Evolutionary conservation across 371 early-diverging fungal species (phyloP).

Genomic region (Haplosporangium sp.): DNA sequence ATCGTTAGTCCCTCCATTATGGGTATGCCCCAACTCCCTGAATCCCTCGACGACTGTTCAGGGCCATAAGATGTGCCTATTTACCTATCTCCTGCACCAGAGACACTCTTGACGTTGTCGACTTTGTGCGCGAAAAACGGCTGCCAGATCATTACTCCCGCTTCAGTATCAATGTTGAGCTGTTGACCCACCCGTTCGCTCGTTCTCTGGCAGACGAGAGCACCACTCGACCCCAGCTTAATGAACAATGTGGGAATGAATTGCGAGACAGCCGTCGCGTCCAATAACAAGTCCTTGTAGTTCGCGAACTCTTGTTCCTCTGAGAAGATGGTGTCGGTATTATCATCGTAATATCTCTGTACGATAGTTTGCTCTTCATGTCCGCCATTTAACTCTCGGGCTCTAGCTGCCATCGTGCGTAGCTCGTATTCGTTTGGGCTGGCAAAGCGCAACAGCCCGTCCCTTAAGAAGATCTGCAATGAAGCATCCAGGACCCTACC

Average conservation of each 20-base stretch:
- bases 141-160: conserved; percentile 8
- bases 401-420: conserved; percentile 63
- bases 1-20: too few species aligned
- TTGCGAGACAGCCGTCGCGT: conserved; percentile 39
- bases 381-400: conserved; percentile 9
- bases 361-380: neutral
- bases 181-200: neutral
- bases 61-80: too few species aligned
- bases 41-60: too few species aligned
- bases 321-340: conserved; percentile 30
- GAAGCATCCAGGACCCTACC: conserved; percentile 62
- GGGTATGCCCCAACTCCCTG: neutral
- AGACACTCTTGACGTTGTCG: conserved; percentile 64
- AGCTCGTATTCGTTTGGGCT: conserved; percentile 79
- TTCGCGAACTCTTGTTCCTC: conserved; percentile 34
- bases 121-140: conserved; percentile 46
- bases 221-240: conserved; percentile 33
- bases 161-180: neutral
- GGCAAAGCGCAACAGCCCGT: conserved; percentile 57
- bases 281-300: conserved; percentile 68
- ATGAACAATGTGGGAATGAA: conserved; percentile 41
- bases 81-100: conserved; percentile 82
- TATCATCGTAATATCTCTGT: conserved; percentile 30
- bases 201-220: conserved; percentile 28
- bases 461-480: conserved; percentile 15